Base-by-base conservation (phyloP, 1,139 yeast genomes). In the Candida sanyaensis region DNA sequence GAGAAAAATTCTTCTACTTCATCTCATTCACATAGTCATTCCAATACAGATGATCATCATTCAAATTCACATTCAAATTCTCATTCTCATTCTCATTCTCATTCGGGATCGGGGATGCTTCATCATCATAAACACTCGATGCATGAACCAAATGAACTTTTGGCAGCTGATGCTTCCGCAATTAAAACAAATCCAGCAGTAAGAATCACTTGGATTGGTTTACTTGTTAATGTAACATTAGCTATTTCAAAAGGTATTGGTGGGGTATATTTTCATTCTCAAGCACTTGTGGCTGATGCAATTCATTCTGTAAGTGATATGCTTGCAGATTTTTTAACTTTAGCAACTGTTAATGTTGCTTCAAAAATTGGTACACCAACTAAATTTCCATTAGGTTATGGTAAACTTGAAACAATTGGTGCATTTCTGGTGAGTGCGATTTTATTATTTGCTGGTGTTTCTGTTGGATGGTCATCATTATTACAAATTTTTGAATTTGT, bases 231-330 rank as follows among this genome's bases (percentile, higher is more conserved):
- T 61, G 81, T 90, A 12, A 83, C 87, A 17, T 85, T 93, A 86
- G 97, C 96, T 0, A 73, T 81, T 6, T 85, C 95, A 29, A 93
- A 93, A 64, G 93, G 91, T 24, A 66, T 84, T 26, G 98, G 98
- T 26, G 99, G 99, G 3, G 76, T 90, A 13, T 83, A 83, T 42
- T 93, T 93, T 78, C 96, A 93, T 65, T 93, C 99, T 0, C 97
- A 92, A 65, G 93, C 97, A 0, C 77, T 93, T 50, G 66, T 92
- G 37, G 99, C 99, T 1, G 99, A 93, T 65, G 92, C 98, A 0
- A 85, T 91, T 36, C 98, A 92, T 66, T 92, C 97, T 1, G 76
- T 89, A 12, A 86, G 96, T 44, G 99, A 93, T 64, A 75, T 92
- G 72, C 80, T 93, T 21, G 89, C 96, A 10, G 99, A 93, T 65